Evolutionary conservation across 257 asterid genomes (phyloP).

Genomic region (Penstemon newberryi): DNA sequence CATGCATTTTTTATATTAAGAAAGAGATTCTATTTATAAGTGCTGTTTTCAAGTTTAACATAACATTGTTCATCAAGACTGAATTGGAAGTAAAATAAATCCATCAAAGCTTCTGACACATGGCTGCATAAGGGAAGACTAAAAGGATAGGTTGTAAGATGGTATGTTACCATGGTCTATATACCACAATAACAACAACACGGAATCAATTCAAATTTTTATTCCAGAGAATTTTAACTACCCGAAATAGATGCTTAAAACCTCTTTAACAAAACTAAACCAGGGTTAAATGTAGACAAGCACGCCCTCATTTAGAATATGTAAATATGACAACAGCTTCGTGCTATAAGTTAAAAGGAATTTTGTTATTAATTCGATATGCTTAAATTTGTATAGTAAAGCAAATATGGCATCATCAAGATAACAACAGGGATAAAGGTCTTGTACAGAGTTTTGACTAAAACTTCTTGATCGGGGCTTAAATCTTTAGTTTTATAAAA

Average conservation of each 20-base stretch:
- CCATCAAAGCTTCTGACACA: background rate
- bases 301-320: background rate
- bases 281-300: background rate
- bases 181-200: background rate
- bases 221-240: background rate
- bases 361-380: background rate
- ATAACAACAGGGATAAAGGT: slow-evolving; percentile 2
- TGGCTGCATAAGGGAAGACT: background rate
- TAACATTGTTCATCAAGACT: background rate
- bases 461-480: background rate
- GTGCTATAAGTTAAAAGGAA: background rate
- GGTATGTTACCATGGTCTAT: background rate
- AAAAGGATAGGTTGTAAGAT: background rate
- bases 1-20: background rate
- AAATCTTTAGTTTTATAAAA: background rate
- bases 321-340: background rate
- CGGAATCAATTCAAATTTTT: background rate
- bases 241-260: background rate
- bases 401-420: slow-evolving; percentile 4
- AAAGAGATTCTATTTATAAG: background rate
- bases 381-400: slow-evolving; percentile 2
- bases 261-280: slow-evolving; percentile 4
- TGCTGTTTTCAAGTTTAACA: background rate
- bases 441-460: background rate
- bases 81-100: background rate